A percentile compares a stretch with the other conserved stretches of the same genome.
Evolutionary conservation across 2,329 filamentous ascomycete genomes (phyloP).

Genomic region (Purpureocillium takamizusanense): DNA sequence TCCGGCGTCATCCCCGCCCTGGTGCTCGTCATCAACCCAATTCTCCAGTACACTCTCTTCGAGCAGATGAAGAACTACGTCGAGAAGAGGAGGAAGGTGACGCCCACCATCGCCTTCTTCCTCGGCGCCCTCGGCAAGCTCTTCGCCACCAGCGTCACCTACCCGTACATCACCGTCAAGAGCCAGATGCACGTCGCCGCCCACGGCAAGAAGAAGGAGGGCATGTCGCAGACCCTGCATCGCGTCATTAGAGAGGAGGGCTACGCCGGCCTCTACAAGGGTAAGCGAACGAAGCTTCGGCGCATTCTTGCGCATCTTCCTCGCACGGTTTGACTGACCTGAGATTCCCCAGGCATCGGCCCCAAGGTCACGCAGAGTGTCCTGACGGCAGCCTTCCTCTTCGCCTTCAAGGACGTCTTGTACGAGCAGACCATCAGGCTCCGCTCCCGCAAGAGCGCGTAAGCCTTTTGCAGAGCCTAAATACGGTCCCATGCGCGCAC

Average conservation of each 20-base stretch:
- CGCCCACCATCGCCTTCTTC: conserved; percentile 79
- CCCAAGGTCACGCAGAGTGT: conserved; percentile 97
- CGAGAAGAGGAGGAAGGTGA: conserved; percentile 66
- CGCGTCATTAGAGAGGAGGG: conserved; percentile 82
- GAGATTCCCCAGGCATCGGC: conserved; percentile 59
- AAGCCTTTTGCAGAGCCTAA: neutral
- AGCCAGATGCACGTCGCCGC: conserved; percentile 91
- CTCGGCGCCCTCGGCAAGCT: conserved; percentile 91
- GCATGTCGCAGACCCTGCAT: conserved; percentile 67
- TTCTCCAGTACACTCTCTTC: conserved; percentile 96
- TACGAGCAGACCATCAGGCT: conserved; percentile 74
- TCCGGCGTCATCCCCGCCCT: conserved; percentile 86
- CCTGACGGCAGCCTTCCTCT: conserved; percentile 89
- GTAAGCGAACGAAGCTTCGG: no score
- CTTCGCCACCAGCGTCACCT: conserved; percentile 86
- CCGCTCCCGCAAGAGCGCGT: conserved; percentile 35
- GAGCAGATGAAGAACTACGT: conserved; percentile 93
- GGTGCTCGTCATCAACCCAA: conserved; percentile 94
- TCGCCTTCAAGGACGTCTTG: conserved; percentile 95
- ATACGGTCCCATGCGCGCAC: neutral
- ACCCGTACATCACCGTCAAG: conserved; percentile 98
- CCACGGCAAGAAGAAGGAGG: conserved; percentile 67
- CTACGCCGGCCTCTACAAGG: conserved; percentile 87
- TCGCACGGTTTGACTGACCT: no score
- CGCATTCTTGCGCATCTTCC: no score